Evolutionary conservation across 768 basidiomycete genomes (phyloP).

Genomic region (Lactifluus pinguis): DNA sequence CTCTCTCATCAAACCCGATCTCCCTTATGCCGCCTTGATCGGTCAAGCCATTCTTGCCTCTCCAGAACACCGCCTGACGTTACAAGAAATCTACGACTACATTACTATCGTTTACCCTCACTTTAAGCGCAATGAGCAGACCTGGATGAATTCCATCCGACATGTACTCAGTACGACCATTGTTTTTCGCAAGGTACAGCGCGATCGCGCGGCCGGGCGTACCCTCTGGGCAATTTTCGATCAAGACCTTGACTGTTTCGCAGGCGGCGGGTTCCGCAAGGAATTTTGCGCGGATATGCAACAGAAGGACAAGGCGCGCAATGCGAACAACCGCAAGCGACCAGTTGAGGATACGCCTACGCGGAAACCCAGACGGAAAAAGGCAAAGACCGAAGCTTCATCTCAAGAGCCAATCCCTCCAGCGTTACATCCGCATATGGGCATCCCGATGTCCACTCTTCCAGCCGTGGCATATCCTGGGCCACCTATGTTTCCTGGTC

Average conservation of each 20-base stretch:
- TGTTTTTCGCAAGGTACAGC: slow-evolving; percentile 77
- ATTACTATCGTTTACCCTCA: slow-evolving; percentile 91
- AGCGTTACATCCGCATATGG: slow-evolving; percentile 7
- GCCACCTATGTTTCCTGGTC: slow-evolving; percentile 24
- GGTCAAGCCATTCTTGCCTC: slow-evolving; percentile 91
- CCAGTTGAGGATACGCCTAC: slow-evolving; percentile 16
- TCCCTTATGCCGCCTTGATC: slow-evolving; percentile 91
- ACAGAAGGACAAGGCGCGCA: slow-evolving; percentile 22
- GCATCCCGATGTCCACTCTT: slow-evolving; percentile 17
- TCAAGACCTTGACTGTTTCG: slow-evolving; percentile 75
- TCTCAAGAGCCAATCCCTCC: slow-evolving; percentile 3
- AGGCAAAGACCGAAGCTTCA: slow-evolving; percentile 18
- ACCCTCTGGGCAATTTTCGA: slow-evolving; percentile 86
- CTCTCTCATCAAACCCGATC: slow-evolving; percentile 67
- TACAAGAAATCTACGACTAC: slow-evolving; percentile 95
- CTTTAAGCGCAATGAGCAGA: slow-evolving; percentile 86
- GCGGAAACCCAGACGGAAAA: slow-evolving; percentile 26
- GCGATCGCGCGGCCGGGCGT: slow-evolving; percentile 70
- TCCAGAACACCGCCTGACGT: slow-evolving; percentile 70
- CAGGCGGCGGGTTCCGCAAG: slow-evolving; percentile 74
- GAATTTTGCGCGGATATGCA: slow-evolving; percentile 36
- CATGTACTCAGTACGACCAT: slow-evolving; percentile 91
- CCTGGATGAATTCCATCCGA: slow-evolving; percentile 98
- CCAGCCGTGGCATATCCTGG: slow-evolving; percentile 22
- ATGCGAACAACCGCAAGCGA: slow-evolving; percentile 15